Evolutionary conservation across 768 basidiomycete species (phyloP).

Genomic region (Kwoniella sp.): DNA sequence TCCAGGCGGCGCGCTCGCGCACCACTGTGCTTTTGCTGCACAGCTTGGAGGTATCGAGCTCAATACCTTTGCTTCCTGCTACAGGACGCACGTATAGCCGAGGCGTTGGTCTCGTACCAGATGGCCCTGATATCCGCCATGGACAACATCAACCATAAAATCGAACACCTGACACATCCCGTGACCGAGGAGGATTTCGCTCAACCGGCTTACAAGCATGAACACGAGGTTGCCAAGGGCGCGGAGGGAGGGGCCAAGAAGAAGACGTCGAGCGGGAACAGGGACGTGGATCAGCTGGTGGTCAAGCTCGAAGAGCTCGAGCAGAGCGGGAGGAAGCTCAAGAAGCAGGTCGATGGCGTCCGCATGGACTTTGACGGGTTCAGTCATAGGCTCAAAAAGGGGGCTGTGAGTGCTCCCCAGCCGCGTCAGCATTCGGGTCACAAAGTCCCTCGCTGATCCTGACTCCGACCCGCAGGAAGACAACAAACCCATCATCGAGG

Average conservation of each 20-base stretch:
- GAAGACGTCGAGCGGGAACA: constrained; percentile 14
- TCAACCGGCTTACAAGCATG: constrained; percentile 5
- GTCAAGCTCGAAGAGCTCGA: constrained; percentile 19
- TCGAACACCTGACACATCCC: constrained; percentile 21
- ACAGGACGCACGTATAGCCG: constrained; percentile 43
- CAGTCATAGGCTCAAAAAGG: constrained; percentile 11
- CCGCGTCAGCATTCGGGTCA: background rate
- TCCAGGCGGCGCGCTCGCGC: no score
- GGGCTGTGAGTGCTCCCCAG: constrained; percentile 14
- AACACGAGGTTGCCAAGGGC: constrained; percentile 3
- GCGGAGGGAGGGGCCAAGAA: constrained; percentile 4
- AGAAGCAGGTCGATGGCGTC: constrained; percentile 23
- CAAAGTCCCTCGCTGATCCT: no score
- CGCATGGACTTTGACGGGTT: constrained; percentile 19
- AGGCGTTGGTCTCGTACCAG: constrained; percentile 48
- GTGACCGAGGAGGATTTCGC: constrained; percentile 7
- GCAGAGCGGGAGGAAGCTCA: constrained; percentile 13
- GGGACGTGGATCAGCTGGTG: constrained; percentile 25
- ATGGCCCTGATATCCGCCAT: constrained; percentile 42
- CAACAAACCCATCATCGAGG: constrained; percentile 15
- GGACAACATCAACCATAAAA: constrained; percentile 31
- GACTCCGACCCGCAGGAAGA: constrained; percentile 7
- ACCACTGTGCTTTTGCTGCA: background rate
- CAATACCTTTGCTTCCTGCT: background rate
- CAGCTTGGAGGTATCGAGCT: background rate